Base-by-base conservation (phyloP, 768 basidiomycete genomes). In the Cyclocybe cylindracea region DNA sequence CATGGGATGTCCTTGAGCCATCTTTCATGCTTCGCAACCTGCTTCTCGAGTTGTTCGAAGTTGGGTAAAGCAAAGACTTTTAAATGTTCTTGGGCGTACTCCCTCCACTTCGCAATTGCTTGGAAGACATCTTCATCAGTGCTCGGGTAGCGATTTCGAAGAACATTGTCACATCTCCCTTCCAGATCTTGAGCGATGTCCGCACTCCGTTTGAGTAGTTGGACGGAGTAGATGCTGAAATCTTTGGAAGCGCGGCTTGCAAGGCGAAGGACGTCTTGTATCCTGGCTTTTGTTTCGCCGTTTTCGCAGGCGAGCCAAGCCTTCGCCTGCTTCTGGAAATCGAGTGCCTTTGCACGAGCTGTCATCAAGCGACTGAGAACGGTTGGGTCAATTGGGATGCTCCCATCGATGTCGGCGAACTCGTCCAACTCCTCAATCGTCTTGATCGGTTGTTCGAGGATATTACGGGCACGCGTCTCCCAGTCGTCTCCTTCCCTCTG, bases 101-200 rank as follows among this genome's bases (percentile, higher is more conserved):
- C 72, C 61, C 77, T 80, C 91, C 92, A 93, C 61, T 84, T 82
- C 45, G 73, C 74, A 66, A 94, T 86, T 50, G 83, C 83, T 33
- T 82, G 76, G 61, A 94, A 89, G 42, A 89, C 75, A 56, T 90
- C 84, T 32, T 80, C 78, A 5, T 84, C 83, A 16, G 62, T 70
- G 47, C 73, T 77, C 39, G 74, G 75, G 58, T 85, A 87, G 10
- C 79, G 77, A 46, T 83, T 80, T 56, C 83, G 82, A 52, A 91
- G 67, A 31, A 91, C 87, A 31, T 82, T 78, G 37, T 91, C 90
- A 63, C 89, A 90, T 51, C 84, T 80, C 14, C 74, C 73, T 69
- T 93, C 90, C 19, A 91, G 80, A 60, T 91, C 89, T 53, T 79
- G 71, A n/a, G 89, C 91, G 55, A 90, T 84, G 52, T 88, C 83